A percentile compares a stretch with the other conserved stretches of the same genome.
These are phyloP conservation scores for Saccharum officinarum DNA, from an alignment of 176 grass and related monocot species.

Conservation along the genomic window DNA sequence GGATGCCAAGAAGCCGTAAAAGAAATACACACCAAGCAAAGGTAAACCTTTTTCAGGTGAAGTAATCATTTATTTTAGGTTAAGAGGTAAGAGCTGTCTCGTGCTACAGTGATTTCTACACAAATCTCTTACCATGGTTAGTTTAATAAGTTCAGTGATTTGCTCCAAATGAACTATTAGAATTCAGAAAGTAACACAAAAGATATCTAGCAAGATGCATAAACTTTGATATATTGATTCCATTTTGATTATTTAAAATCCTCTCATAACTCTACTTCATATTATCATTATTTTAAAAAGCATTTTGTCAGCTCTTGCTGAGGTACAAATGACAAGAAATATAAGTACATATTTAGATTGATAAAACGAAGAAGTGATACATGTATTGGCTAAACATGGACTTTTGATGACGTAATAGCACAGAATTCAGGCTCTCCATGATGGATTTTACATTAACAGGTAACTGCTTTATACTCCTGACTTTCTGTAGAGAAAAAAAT, in stretches of 20 bases:
- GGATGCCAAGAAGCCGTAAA: not conserved
- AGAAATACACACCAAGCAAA: not conserved
- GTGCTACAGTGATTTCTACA: not conserved
- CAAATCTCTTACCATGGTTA: not conserved
- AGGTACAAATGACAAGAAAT: slow-evolving; percentile 19
- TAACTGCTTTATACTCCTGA: slow-evolving; percentile 77
- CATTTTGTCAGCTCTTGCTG: not conserved
- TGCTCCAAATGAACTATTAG: not conserved
- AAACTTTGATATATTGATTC: not conserved
- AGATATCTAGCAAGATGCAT: not conserved
- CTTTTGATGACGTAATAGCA: slow-evolving; percentile 75
- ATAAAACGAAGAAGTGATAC: slow-evolving; percentile 49
- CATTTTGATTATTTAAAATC: slow-evolving; percentile 6
- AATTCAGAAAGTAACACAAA: not conserved
- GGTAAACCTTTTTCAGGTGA: not conserved
- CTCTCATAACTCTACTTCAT: not conserved
- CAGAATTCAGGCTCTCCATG: slow-evolving; percentile 72
- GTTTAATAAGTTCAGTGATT: not conserved
- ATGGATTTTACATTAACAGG: slow-evolving; percentile 79
- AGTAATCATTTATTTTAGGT: not conserved
- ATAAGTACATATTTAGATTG: not conserved
- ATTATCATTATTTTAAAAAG: not conserved
- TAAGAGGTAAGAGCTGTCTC: not conserved
- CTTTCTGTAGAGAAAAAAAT: slow-evolving; percentile 49
- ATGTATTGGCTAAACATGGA: slow-evolving; percentile 58